Base-by-base conservation (phyloP, 176 grass and related monocot genomes). In the Ensete ventricosum region DNA sequence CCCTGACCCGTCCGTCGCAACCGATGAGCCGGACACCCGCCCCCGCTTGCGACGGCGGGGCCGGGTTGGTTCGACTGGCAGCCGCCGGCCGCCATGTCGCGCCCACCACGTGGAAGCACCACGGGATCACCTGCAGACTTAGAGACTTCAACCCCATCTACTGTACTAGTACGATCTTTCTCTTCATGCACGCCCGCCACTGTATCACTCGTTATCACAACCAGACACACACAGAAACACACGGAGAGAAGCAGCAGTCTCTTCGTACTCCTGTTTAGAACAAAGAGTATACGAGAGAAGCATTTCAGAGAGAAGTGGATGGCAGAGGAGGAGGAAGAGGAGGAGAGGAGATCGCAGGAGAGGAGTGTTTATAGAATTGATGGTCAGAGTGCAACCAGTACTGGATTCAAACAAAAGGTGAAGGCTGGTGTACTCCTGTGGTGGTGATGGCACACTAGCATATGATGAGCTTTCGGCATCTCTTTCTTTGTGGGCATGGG, bases 81-180 rank as follows among this genome's bases (percentile, higher is more conserved):
- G 66, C 9, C 11, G 91, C 73, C 14, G 92, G 81, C 1, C 88
- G 92, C 68, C 29, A 34, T 4, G 29, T 34, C 29, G 29, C 29
- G 29, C 29, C 29, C 8, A 81, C 64, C 66, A 85, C 22, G 67
- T 82, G 81, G 82, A 89, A 88, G 87, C 89, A 90, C 58, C 87
- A 88, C 0, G 86, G 83, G 0, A 88, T 55, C 11, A 88, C 55
- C 73, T 89, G 87, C 10, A 91, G 80, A 11, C 84, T 76, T 3
- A 92, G 84, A 9, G 89, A 96, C 79, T 82, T 92, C 72, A 90
- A 81, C 53, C 84, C 86, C 89, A 81, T 96, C 70, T 82, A 13
- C 29, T 34, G 29, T n/a, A 17, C 67, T 71, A 6, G 17, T 52
- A 67, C 58, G 53, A 21, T 34, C 62, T n/a, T 62, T 79, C 75